Evolutionary conservation across 1,284 basidiomycete genomes (phyloP), one percentile per base, ranked within the genome.

Genomic region (Cystobasidium sp.): DNA sequence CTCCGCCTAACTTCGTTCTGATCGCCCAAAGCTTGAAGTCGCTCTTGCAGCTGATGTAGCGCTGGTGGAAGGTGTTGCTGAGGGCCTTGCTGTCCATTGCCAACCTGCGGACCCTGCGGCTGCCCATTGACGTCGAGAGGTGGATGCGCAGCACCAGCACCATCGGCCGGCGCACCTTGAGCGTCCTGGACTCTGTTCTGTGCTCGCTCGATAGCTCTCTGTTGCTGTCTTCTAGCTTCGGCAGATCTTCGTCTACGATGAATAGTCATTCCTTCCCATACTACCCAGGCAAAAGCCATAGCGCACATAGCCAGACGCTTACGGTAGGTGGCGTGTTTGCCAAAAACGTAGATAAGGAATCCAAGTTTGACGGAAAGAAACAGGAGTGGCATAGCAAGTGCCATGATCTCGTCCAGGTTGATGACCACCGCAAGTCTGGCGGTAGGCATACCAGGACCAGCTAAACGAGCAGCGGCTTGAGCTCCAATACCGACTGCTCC

Each of bases 301-400:
- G 37, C 68, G 47, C 62, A 72, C 47, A 81, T 73, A 22, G 78
- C 71, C 20, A 74, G 31, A 3, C 79, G 66, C 64, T 81, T 81
- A 6, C 68, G 59, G 5, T 52, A 52, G 1, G 68, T 75, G 7
- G 80, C 80, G 69, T 80, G 77, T 43, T 79, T 76, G 8, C 79
- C 80, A 56, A 81, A 81, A 61, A 81, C 76, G 63, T 77, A 80
- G 37, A 80, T 65, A 10, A 81, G 68, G 71, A 81, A 78, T 0
- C 53, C 74, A 31, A 81, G 76, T 64, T 81, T 81, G 70, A 80
- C 61, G 1, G 78, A 62, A 49, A 81, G 76, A 74, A 78, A 77
- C 51, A 79, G 52, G 37, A 81, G 75, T 16, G 80, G 80, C 20
- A 79, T 49, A 22, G 79, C 41, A 62, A 80, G 75, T 1, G 78